Evolutionary conservation across 108 stramenopile genomes (phyloP).

Genomic region (Cylindrotheca fusiformis): DNA sequence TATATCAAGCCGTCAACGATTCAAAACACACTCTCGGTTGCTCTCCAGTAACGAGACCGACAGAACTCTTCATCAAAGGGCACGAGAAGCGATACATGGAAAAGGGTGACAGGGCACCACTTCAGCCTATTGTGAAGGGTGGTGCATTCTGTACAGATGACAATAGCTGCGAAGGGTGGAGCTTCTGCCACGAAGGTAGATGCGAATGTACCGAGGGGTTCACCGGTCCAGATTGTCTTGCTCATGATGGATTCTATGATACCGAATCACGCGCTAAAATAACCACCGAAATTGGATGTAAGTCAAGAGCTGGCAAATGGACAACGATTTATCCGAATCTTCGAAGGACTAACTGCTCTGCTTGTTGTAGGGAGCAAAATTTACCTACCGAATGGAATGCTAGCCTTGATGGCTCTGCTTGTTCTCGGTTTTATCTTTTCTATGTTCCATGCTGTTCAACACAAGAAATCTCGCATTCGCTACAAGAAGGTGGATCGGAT

Average conservation of each 20-base stretch:
- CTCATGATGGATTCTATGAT: conserved; percentile 68
- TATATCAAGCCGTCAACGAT: conserved; percentile 80
- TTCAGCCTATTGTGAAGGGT: conserved; percentile 56
- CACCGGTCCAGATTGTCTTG: conserved; percentile 72
- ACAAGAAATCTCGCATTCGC: background rate
- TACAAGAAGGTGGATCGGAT: conserved; percentile 3
- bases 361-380: conserved; percentile 10
- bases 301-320: too few relatives aligned
- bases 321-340: background rate
- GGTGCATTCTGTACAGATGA: conserved; percentile 52
- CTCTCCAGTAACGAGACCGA: conserved; percentile 75
- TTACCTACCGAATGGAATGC: conserved; percentile 22
- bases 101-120: conserved; percentile 53
- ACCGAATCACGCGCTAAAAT: conserved; percentile 17
- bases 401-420: conserved; percentile 16
- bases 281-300: conserved; percentile 25
- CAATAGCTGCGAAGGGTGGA: conserved; percentile 63
- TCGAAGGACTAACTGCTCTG: background rate
- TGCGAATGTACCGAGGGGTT: conserved; percentile 58
- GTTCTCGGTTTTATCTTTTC: conserved; percentile 16
- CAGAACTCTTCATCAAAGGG: conserved; percentile 80
- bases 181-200: conserved; percentile 34
- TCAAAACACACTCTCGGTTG: conserved; percentile 76
- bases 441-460: conserved; percentile 6
- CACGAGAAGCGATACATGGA: conserved; percentile 81